Conservation (phyloP, 345 rosid genomes). For the Camelina laxa region DNA sequence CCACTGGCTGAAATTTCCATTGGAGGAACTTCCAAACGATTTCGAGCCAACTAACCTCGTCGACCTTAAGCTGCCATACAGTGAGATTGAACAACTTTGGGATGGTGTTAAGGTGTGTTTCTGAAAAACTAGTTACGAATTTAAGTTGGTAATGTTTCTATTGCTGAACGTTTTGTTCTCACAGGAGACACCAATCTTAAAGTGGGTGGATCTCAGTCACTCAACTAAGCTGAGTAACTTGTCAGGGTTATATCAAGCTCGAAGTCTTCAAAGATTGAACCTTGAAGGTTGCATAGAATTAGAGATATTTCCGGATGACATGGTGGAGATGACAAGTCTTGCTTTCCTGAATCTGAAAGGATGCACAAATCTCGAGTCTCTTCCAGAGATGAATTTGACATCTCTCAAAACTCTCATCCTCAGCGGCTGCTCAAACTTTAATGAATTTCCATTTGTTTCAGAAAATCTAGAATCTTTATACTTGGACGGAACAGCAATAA, state of each 20-base stretch:
- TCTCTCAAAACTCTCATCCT: constrained; percentile 29
- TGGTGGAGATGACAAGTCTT: no score
- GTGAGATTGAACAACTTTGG: neutral
- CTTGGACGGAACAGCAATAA: constrained; percentile 26
- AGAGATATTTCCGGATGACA: no score
- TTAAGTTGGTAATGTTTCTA: no score
- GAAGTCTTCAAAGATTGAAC: neutral
- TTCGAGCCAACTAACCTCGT: neutral
- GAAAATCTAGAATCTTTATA: constrained; percentile 4
- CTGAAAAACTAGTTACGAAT: no score
- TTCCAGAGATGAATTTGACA: neutral
- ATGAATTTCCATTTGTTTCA: constrained; percentile 24
- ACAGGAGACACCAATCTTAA: neutral
- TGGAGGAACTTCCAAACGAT: neutral
- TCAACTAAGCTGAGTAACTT: neutral
- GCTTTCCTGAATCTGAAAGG: no score
- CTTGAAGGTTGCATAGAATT: no score
- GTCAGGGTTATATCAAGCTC: neutral
- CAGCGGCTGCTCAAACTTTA: constrained; percentile 33
- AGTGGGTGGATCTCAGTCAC: neutral
- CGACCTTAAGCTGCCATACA: neutral
- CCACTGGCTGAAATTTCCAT: neutral
- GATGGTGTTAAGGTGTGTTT: neutral
- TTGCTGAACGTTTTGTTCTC: neutral
- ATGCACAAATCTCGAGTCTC: constrained; percentile 5